Percentiles rank a stretch among this genome's conserved stretches.
Conservation (phyloP, 306 rosid genomes). For the Quercus parvula region DNA sequence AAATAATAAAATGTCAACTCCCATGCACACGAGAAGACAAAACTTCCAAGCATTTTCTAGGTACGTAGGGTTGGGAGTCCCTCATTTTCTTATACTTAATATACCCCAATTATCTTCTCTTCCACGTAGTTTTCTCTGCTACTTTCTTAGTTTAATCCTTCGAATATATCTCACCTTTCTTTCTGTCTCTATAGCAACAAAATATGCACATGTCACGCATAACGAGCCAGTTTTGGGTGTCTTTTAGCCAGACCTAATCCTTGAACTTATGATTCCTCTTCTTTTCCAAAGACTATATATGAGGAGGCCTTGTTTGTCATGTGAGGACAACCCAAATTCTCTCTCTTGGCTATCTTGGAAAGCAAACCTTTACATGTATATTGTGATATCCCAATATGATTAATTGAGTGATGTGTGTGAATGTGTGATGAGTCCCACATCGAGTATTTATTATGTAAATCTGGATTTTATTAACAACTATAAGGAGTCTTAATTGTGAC, state of each 20-base stretch:
- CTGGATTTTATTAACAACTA: too few species aligned
- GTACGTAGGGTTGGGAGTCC: not conserved
- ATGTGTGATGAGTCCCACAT: too few species aligned
- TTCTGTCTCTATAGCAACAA: conserved; percentile 6
- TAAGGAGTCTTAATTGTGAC: too few species aligned
- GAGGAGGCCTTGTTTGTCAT: conserved; percentile 6
- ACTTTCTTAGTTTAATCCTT: not conserved
- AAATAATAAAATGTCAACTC: conserved; percentile 33
- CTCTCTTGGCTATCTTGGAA: conserved; percentile 31
- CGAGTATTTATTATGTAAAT: too few species aligned
- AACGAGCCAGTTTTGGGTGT: conserved; percentile 44
- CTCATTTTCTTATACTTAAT: not conserved
- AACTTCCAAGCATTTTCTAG: conserved; percentile 19
- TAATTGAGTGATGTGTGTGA: too few species aligned
- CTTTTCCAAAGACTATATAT: conserved; percentile 10
- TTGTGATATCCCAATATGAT: too few species aligned
- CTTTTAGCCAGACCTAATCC: conserved; percentile 48
- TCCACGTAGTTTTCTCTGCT: not conserved
- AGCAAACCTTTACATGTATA: conserved; percentile 38
- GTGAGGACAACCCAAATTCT: conserved; percentile 43
- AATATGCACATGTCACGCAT: conserved; percentile 22
- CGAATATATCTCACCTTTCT: conserved; percentile 27
- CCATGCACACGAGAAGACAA: conserved; percentile 31
- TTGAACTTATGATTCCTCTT: conserved; percentile 46
- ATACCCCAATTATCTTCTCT: not conserved